Evolutionary conservation across 441 rosid genomes (phyloP).

Genomic region (Populus hybrid): DNA sequence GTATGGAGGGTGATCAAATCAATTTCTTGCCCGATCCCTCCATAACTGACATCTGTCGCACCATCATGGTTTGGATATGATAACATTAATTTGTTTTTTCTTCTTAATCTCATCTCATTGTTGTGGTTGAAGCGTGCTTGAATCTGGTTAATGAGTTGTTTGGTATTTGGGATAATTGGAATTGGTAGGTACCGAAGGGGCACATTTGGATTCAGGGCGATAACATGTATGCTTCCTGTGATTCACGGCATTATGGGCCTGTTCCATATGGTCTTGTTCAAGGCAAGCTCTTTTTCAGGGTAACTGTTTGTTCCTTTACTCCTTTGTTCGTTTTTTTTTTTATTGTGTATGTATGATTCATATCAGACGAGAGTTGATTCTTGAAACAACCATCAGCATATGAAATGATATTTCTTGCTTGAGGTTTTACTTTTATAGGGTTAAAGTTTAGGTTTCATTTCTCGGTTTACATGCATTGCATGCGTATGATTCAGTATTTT

Average conservation of each 20-base stretch:
- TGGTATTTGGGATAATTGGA: not conserved
- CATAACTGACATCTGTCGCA: slow-evolving; percentile 26
- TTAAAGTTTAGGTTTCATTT: not conserved
- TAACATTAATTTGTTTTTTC: too few relatives aligned
- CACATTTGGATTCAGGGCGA: slow-evolving; percentile 95
- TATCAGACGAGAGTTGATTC: not conserved
- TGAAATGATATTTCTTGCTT: not conserved
- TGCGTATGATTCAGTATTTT: not conserved
- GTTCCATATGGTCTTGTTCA: slow-evolving; percentile 73
- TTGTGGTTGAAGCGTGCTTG: not conserved
- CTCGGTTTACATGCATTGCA: too few relatives aligned
- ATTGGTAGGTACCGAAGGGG: slow-evolving; percentile 73
- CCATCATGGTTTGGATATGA: slow-evolving; percentile 43
- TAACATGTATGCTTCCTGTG: slow-evolving; percentile 66
- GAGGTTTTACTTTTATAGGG: not conserved
- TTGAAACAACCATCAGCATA: not conserved
- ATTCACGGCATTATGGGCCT: slow-evolving; percentile 77
- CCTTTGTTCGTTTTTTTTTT: not conserved
- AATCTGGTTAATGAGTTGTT: not conserved
- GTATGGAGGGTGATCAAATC: slow-evolving; percentile 64
- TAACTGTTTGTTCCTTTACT: slow-evolving; percentile 18
- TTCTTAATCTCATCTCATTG: not conserved
- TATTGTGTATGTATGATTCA: not conserved
- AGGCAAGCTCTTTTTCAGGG: slow-evolving; percentile 76
- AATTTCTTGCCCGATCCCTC: slow-evolving; percentile 50